Evolutionary conservation across 805 yeast genomes (phyloP).

Genomic region (Isabelozyma pseudorhagii): DNA sequence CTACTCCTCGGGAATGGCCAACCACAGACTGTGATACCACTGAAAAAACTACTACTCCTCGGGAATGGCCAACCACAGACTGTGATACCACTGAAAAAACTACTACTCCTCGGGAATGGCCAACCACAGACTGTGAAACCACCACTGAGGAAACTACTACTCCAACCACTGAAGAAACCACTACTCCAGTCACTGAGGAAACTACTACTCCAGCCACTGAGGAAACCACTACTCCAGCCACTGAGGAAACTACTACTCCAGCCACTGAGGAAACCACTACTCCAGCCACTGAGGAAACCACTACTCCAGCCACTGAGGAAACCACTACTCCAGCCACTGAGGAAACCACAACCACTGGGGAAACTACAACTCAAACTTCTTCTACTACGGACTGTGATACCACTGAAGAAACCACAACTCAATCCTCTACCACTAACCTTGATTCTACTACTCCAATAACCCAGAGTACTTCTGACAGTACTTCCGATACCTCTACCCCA

Average conservation of each 20-base stretch:
- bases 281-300: not conserved
- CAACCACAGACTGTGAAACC: not conserved
- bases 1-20: not conserved
- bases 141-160: not conserved
- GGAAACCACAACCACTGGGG: too few relatives aligned
- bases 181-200: not conserved
- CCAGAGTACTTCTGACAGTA: too few relatives aligned
- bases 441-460: too few relatives aligned
- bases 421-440: too few relatives aligned
- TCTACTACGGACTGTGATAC: not conserved
- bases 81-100: not conserved
- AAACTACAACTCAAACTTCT: not conserved
- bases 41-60: not conserved
- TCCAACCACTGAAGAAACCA: not conserved
- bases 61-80: not conserved
- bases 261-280: not conserved
- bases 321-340: not conserved
- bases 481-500: constrained; percentile 8
- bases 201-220: not conserved
- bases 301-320: not conserved
- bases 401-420: not conserved
- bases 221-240: not conserved
- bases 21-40: not conserved
- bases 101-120: not conserved
- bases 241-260: not conserved